A percentile compares a stretch with the other conserved stretches of the same genome.
phyloP scores from a whole-genome alignment of 2,329 filamentous ascomycete species.

The Talaromyces sp. region DNA sequence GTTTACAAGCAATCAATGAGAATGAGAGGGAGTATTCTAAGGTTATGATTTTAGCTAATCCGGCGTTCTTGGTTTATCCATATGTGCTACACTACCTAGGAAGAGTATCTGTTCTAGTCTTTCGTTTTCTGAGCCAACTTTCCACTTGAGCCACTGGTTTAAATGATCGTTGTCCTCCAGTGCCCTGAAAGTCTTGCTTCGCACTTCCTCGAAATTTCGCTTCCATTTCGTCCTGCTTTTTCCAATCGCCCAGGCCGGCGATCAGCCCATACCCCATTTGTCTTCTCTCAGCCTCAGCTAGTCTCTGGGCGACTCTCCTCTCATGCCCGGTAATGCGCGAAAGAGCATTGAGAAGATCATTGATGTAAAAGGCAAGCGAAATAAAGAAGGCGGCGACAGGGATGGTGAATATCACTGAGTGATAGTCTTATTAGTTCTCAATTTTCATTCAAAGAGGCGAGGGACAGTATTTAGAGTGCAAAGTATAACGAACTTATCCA shows the following conservation, averaged over 20 bases:
- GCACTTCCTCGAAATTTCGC: background rate
- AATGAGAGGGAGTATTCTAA: background rate
- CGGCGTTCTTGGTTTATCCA: background rate
- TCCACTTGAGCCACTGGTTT: background rate
- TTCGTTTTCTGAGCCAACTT: background rate
- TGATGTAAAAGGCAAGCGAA: background rate
- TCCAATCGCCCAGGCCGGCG: background rate
- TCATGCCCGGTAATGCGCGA: background rate
- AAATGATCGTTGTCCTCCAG: background rate
- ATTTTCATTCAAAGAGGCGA: background rate
- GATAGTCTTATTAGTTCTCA: background rate
- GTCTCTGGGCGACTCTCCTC: background rate
- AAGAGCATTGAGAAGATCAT: background rate
- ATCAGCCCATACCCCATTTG: background rate
- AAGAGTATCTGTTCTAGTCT: background rate
- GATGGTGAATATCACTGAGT: background rate
- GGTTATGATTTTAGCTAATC: background rate
- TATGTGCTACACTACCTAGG: background rate
- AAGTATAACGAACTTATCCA: background rate
- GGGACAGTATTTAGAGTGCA: too few species aligned
- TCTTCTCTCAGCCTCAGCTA: background rate
- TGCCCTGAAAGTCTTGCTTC: background rate
- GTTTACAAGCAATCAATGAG: too few species aligned
- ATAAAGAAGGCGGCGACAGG: background rate
- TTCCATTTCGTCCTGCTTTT: background rate